These are phyloP conservation scores for Cystoderma amianthinum DNA, from an alignment of 768 basidiomycete species.

Conservation along the genomic window DNA sequence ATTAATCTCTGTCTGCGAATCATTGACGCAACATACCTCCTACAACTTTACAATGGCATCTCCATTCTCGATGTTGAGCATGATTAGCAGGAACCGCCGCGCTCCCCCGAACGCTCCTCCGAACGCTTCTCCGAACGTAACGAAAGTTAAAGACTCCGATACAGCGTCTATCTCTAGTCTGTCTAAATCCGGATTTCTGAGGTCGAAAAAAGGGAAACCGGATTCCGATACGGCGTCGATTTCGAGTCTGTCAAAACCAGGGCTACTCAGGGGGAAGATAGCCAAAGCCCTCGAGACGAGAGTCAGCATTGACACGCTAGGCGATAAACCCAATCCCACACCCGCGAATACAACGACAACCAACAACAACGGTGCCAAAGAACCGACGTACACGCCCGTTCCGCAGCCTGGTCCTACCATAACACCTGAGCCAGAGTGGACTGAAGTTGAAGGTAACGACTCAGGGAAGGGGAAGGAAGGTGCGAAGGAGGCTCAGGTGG, in stretches of 20 bases:
- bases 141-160: not conserved
- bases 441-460: constrained; percentile 5
- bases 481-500: constrained; percentile 1
- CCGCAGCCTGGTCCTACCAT: constrained; percentile 3
- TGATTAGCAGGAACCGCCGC: constrained; percentile 6
- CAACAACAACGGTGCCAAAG: not conserved
- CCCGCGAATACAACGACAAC: not conserved
- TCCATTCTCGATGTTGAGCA: constrained; percentile 10
- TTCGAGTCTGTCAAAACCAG: not conserved
- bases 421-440: constrained; percentile 9
- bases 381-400: constrained; percentile 9
- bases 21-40: not conserved
- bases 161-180: not conserved
- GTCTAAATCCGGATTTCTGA: not conserved
- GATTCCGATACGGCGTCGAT: not conserved
- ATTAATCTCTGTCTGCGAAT: not conserved
- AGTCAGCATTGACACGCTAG: too few species aligned
- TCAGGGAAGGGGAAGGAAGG: not conserved
- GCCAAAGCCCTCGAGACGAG: not conserved
- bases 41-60: constrained; percentile 6
- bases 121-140: not conserved
- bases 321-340: too few species aligned
- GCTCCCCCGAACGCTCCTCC: constrained; percentile 2
- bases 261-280: not conserved
- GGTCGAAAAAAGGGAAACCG: not conserved